These are phyloP conservation scores for Citrus cavaleriei DNA, from an alignment of 345 rosid genomes.

Conservation along the genomic window DNA sequence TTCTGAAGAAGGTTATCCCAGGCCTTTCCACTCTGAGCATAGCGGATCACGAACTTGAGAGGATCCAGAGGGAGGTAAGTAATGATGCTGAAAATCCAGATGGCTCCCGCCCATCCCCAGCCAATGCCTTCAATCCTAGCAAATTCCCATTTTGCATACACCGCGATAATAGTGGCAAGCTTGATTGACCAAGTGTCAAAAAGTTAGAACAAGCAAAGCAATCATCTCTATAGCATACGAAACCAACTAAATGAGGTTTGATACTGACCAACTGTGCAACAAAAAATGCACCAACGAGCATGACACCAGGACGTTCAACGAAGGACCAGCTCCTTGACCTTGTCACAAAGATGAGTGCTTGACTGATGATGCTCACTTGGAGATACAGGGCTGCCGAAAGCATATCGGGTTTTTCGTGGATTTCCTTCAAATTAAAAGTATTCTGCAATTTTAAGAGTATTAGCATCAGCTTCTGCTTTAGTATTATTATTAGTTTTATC, in stretches of 20 bases:
- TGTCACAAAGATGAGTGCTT: constrained; percentile 84
- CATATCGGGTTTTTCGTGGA: constrained; percentile 34
- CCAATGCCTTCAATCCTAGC: constrained; percentile 65
- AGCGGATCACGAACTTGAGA: constrained; percentile 71
- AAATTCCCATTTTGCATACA: constrained; percentile 64
- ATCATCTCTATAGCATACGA: background rate
- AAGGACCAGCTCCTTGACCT: constrained; percentile 82
- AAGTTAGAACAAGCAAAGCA: background rate
- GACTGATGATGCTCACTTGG: constrained; percentile 88
- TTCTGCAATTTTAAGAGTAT: constrained; percentile 27
- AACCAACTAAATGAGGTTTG: background rate
- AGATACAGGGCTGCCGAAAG: constrained; percentile 77
- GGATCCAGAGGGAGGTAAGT: constrained; percentile 70
- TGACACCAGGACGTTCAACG: constrained; percentile 57
- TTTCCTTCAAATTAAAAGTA: constrained; percentile 45
- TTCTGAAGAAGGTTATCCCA: constrained; percentile 54
- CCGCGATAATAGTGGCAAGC: constrained; percentile 68
- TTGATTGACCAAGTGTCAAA: constrained; percentile 1
- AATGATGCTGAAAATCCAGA: constrained; percentile 60
- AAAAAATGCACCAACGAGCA: constrained; percentile 55
- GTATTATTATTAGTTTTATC: background rate
- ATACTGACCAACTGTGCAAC: constrained; percentile 61
- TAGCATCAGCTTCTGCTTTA: background rate
- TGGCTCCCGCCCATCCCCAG: constrained; percentile 85
- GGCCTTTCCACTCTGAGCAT: constrained; percentile 53